A percentile compares a stretch with the other conserved stretches of the same genome.
Conservation (phyloP, 2,329 filamentous ascomycete species). For the Calonectria hawksworthii region DNA sequence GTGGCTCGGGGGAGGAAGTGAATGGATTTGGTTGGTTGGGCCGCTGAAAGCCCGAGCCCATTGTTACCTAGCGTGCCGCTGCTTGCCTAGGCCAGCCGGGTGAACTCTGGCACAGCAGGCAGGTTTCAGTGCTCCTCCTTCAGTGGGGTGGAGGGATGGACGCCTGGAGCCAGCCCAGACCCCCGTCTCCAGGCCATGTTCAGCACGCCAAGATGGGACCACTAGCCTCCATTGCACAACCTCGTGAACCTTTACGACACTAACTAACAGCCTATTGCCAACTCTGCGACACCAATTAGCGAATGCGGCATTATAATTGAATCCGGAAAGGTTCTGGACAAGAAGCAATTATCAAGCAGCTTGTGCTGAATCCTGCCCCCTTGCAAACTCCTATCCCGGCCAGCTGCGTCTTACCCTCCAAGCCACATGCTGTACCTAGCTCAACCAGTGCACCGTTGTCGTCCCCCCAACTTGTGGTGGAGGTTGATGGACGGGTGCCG, state of each 20-base stretch:
- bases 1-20: conserved; percentile 26
- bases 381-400: neutral
- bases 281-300: neutral
- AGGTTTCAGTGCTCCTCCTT: conserved; percentile 2
- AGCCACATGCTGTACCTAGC: neutral
- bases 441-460: conserved; percentile 2
- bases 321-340: too few relatives aligned
- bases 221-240: conserved; percentile 5
- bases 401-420: neutral
- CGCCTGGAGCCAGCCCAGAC: conserved; percentile 4
- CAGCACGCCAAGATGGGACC: conserved; percentile 12
- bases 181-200: neutral
- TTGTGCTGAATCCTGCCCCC: neutral
- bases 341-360: neutral
- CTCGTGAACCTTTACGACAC: conserved; percentile 5
- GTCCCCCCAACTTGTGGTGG: conserved; percentile 6
- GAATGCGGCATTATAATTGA: conserved; percentile 1
- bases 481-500: neutral
- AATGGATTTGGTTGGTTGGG: conserved; percentile 12
- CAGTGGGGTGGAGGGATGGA: neutral
- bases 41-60: neutral
- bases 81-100: conserved; percentile 10
- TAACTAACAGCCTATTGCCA: neutral
- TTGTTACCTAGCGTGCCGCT: conserved; percentile 16
- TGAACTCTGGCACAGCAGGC: conserved; percentile 1